phyloP scores from a whole-genome alignment of 192 early-diverging fungal genomes.

The Podila minutissima region DNA sequence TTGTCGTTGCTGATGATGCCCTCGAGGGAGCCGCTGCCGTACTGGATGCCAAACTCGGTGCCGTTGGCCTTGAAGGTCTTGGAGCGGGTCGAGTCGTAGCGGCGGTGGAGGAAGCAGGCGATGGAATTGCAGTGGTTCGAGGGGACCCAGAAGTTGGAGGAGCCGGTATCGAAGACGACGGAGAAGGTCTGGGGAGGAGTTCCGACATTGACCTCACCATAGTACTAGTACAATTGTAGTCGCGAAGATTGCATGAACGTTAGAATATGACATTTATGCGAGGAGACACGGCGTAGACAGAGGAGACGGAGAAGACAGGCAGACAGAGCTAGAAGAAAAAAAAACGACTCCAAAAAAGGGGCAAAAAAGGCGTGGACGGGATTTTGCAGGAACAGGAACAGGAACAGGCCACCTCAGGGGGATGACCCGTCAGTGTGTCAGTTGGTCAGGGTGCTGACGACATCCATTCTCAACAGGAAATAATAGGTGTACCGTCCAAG shows the following conservation, averaged over 20 bases:
- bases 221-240: conserved; percentile 77
- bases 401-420: too few relatives aligned
- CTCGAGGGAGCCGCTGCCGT: conserved; percentile 94
- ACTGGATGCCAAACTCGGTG: conserved; percentile 94
- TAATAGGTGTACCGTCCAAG: too few relatives aligned
- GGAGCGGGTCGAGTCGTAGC: conserved; percentile 86
- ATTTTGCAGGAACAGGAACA: too few relatives aligned
- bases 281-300: not conserved
- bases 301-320: not conserved
- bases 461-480: too few relatives aligned
- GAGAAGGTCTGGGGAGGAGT: conserved; percentile 93
- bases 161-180: conserved; percentile 96
- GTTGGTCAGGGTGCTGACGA: too few relatives aligned
- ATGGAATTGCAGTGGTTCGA: conserved; percentile 94
- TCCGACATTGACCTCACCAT: conserved; percentile 87
- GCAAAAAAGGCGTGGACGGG: too few relatives aligned
- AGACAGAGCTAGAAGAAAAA: not conserved
- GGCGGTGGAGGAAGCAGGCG: conserved; percentile 92
- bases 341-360: not conserved
- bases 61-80: conserved; percentile 86
- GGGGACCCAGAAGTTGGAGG: conserved; percentile 96
- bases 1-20: conserved; percentile 87
- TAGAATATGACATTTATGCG: not conserved
- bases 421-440: too few relatives aligned
- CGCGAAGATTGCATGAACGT: not conserved